Conservation (phyloP, 2,329 filamentous ascomycete species). For the Fusarium liriodendri region DNA sequence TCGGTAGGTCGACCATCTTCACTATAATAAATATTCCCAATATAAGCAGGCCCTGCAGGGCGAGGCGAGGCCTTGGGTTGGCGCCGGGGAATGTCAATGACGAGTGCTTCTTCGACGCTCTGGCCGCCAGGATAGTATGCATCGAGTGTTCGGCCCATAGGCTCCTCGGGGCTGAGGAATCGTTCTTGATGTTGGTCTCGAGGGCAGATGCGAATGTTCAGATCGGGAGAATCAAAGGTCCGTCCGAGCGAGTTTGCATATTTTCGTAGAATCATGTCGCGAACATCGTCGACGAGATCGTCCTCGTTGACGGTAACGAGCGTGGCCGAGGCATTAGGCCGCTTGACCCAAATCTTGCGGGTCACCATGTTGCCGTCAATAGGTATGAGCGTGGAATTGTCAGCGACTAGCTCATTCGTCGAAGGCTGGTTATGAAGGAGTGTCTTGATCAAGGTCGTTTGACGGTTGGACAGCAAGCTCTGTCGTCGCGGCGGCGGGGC, state of each 20-base stretch:
- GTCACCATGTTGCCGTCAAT: slow-evolving; percentile 67
- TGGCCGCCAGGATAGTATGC: slow-evolving; percentile 88
- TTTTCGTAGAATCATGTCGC: slow-evolving; percentile 91
- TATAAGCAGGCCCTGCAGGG: slow-evolving; percentile 53
- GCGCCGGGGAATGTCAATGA: slow-evolving; percentile 87
- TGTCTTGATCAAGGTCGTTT: slow-evolving; percentile 48
- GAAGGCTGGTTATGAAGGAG: slow-evolving; percentile 43
- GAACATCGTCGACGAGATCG: slow-evolving; percentile 93
- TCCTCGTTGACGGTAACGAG: slow-evolving; percentile 87
- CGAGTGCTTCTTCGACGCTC: slow-evolving; percentile 85
- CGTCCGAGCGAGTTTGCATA: slow-evolving; percentile 93
- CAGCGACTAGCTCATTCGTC: slow-evolving; percentile 36
- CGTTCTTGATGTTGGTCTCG: slow-evolving; percentile 76
- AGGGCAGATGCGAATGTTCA: slow-evolving; percentile 81
- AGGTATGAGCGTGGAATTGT: slow-evolving; percentile 42
- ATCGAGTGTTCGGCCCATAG: slow-evolving; percentile 81
- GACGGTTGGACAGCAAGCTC: slow-evolving; percentile 53
- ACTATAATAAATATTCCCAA: slow-evolving; percentile 62
- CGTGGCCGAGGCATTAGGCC: slow-evolving; percentile 86
- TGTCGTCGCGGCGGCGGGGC: slow-evolving; percentile 44
- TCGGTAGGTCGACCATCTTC: slow-evolving; percentile 76
- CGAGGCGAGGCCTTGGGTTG: slow-evolving; percentile 80
- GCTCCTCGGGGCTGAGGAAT: slow-evolving; percentile 85
- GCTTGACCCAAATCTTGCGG: slow-evolving; percentile 95
- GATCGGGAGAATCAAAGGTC: slow-evolving; percentile 90